These are phyloP conservation scores for Arxiozyma slooffiae DNA, from an alignment of 1,139 yeast species.

Conservation along the genomic window DNA sequence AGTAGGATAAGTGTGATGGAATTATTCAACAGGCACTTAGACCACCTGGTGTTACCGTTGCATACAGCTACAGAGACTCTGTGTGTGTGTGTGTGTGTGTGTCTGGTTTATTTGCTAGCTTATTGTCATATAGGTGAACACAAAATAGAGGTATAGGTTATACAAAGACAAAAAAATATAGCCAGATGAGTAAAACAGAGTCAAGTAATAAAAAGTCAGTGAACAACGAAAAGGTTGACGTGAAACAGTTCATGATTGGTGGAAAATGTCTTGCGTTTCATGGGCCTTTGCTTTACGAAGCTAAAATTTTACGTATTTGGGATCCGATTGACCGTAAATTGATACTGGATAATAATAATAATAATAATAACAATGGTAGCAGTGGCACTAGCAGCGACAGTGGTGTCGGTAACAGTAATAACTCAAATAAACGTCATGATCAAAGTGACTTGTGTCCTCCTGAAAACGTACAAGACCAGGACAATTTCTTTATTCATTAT, in stretches of 20 bases:
- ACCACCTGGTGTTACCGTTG: no score
- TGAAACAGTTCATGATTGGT: not conserved
- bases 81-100: no score
- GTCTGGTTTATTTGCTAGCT: no score
- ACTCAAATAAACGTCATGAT: constrained; percentile 13
- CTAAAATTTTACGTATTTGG: constrained; percentile 45
- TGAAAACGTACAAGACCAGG: constrained; percentile 32
- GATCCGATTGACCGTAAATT: not conserved
- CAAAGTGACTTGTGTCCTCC: constrained; percentile 34
- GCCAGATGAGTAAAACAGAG: no score
- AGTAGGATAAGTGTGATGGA: no score
- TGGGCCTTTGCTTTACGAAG: constrained; percentile 78
- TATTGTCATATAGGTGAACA: no score
- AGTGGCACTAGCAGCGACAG: not conserved
- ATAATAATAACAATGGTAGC: not conserved
- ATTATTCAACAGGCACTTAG: no score
- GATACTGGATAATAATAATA: not conserved
- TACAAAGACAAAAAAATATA: no score
- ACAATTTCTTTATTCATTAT: constrained; percentile 69
- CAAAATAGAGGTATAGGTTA: no score
- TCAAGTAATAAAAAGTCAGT: not conserved
- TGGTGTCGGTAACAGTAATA: constrained; percentile 8
- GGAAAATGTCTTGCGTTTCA: not conserved
- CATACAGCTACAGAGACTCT: no score
- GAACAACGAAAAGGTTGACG: not conserved